A percentile compares a stretch with the other conserved stretches of the same genome.
These are phyloP conservation scores for Karstenula rhodostoma DNA, from an alignment of 2,329 filamentous ascomycete species.

Conservation along the genomic window DNA sequence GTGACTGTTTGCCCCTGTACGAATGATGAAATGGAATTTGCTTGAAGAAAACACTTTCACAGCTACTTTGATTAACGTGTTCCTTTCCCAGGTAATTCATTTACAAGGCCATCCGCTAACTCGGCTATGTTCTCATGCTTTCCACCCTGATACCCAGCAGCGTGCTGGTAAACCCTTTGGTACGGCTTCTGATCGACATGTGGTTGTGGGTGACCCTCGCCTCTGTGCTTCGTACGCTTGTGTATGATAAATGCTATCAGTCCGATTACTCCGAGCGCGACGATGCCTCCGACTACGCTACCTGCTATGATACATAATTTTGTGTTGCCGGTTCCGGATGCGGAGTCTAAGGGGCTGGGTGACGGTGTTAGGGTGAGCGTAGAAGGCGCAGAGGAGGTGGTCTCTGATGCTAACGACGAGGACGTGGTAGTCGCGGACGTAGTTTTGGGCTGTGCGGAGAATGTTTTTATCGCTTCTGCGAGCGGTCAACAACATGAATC, in stretches of 20 bases:
- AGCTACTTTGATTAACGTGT: not conserved
- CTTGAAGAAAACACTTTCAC: not conserved
- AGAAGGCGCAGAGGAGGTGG: too few relatives aligned
- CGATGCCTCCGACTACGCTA: not conserved
- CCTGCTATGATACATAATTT: not conserved
- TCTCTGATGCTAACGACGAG: not conserved
- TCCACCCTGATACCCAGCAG: not conserved
- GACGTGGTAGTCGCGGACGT: too few relatives aligned
- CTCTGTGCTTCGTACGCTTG: not conserved
- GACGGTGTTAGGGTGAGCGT: not conserved
- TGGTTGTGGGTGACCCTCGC: not conserved
- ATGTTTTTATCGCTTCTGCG: not conserved
- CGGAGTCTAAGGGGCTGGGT: not conserved
- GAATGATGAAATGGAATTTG: not conserved
- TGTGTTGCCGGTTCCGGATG: not conserved
- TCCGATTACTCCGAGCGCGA: not conserved
- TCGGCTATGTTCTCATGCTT: not conserved
- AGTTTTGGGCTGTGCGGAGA: not conserved
- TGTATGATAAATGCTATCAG: not conserved
- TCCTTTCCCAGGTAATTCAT: not conserved
- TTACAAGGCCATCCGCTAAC: not conserved
- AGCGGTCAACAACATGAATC: not conserved
- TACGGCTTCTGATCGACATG: not conserved
- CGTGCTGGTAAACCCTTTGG: not conserved
- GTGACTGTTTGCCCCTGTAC: not conserved